Conservation (phyloP, 441 rosid species). For the Daphne laureola region DNA sequence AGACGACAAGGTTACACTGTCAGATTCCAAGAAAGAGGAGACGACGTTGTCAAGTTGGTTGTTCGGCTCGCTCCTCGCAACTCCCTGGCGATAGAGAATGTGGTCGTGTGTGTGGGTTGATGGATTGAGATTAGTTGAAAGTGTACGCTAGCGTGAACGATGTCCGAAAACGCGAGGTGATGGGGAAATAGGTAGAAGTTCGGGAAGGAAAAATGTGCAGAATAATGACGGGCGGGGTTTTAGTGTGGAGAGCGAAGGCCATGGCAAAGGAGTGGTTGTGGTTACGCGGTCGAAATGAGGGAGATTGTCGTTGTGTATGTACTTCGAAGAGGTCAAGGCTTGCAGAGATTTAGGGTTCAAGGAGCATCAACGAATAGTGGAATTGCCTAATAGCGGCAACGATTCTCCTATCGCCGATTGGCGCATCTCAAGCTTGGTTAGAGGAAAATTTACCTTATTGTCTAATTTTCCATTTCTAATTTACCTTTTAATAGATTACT, state of each 20-base stretch:
- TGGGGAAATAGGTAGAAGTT: constrained; percentile 22
- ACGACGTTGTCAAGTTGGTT: constrained; percentile 2
- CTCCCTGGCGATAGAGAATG: constrained; percentile 37
- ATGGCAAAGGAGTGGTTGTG: constrained; percentile 30
- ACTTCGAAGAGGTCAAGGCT: constrained; percentile 68
- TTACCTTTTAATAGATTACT: no score
- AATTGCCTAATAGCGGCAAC: constrained; percentile 62
- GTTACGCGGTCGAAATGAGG: constrained; percentile 74
- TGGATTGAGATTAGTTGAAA: constrained; percentile 18
- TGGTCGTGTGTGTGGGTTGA: constrained; percentile 5
- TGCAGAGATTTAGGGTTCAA: constrained; percentile 83
- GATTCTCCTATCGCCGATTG: constrained; percentile 77
- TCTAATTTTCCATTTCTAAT: no score
- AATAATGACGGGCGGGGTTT: constrained; percentile 23
- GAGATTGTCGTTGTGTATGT: constrained; percentile 54
- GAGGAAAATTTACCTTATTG: no score
- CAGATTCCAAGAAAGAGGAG: constrained; percentile 48
- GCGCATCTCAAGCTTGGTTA: constrained; percentile 94
- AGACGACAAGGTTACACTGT: constrained; percentile 22
- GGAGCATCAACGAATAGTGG: constrained; percentile 52
- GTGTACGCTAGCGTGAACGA: constrained; percentile 75
- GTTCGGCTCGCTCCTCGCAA: constrained; percentile 51
- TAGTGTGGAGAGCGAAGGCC: constrained; percentile 41
- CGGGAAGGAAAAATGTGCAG: constrained; percentile 10
- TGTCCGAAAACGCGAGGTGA: constrained; percentile 15